These are phyloP conservation scores for Lipomyces mesembrius DNA, from an alignment of 805 yeast genomes.

Conservation along the genomic window DNA sequence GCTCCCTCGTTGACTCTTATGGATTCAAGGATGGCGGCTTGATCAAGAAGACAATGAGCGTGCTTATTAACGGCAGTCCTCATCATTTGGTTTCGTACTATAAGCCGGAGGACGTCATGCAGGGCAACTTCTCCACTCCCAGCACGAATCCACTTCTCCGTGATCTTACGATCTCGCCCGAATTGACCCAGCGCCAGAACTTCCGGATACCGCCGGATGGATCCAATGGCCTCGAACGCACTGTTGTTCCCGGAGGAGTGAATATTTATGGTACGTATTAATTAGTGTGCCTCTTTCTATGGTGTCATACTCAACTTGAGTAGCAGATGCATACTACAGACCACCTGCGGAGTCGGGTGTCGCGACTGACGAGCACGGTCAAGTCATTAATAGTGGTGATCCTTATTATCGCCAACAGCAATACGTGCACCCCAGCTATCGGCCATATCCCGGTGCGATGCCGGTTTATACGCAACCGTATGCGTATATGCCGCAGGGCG, in stretches of 20 bases:
- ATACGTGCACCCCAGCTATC: slow-evolving; percentile 25
- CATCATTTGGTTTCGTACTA: slow-evolving; percentile 80
- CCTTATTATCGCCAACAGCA: slow-evolving; percentile 29
- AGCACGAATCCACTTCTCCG: slow-evolving; percentile 56
- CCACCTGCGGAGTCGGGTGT: slow-evolving; percentile 6
- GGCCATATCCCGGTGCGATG: slow-evolving; percentile 35
- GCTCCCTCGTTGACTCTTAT: slow-evolving; percentile 62
- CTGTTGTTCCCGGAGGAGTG: slow-evolving; percentile 24
- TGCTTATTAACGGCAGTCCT: slow-evolving; percentile 53
- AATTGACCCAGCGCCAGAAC: slow-evolving; percentile 45
- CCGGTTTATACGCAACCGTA: slow-evolving; percentile 30
- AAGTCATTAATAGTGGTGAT: slow-evolving; percentile 14
- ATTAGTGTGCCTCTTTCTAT: not conserved
- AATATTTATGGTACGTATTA: slow-evolving; percentile 14
- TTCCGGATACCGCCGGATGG: slow-evolving; percentile 46
- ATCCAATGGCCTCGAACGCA: slow-evolving; percentile 29
- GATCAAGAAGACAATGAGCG: slow-evolving; percentile 79
- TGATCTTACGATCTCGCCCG: slow-evolving; percentile 50
- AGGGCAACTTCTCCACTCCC: slow-evolving; percentile 62
- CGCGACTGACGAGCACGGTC: slow-evolving; percentile 24
- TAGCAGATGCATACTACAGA: slow-evolving; percentile 17
- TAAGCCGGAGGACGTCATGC: slow-evolving; percentile 70
- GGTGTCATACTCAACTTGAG: not conserved
- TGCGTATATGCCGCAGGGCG: slow-evolving; percentile 13
- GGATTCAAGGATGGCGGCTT: slow-evolving; percentile 74